A percentile compares a stretch with the other conserved stretches of the same genome.
Conservation (phyloP, 2,329 filamentous ascomycete species). For the Chaetomium sp. region DNA sequence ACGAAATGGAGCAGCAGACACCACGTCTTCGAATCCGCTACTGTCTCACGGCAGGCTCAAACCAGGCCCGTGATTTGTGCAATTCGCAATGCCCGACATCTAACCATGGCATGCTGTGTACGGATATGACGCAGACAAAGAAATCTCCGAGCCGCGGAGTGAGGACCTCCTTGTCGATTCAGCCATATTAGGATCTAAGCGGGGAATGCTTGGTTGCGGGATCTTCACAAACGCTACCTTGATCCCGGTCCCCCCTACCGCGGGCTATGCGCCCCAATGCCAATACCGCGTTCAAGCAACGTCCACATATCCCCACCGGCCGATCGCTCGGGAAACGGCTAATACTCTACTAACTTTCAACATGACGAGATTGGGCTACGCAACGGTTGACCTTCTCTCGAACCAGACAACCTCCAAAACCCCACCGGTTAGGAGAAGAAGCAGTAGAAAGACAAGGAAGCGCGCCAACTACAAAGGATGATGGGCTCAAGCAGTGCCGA, state of each 20-base stretch:
- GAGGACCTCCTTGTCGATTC: constrained; percentile 19
- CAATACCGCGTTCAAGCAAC: neutral
- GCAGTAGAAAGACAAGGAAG: neutral
- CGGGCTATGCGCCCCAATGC: neutral
- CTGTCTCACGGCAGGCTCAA: neutral
- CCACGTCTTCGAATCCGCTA: neutral
- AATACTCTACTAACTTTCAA: neutral
- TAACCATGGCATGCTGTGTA: neutral
- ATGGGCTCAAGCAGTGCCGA: neutral
- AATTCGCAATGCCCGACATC: neutral
- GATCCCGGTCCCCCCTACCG: neutral
- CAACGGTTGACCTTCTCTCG: neutral
- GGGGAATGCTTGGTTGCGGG: constrained; percentile 2
- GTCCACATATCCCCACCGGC: neutral
- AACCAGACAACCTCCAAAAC: neutral
- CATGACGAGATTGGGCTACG: neutral
- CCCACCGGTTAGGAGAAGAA: neutral
- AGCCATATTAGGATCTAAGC: constrained; percentile 18
- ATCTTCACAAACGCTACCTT: neutral
- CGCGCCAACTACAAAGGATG: neutral
- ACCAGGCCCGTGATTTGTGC: neutral
- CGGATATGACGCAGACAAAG: neutral
- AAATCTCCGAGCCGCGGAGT: constrained; percentile 22
- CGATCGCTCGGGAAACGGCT: neutral
- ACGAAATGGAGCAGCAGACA: neutral